Conservation (phyloP, 1,139 yeast species). For the Starmera stellimalicola region DNA sequence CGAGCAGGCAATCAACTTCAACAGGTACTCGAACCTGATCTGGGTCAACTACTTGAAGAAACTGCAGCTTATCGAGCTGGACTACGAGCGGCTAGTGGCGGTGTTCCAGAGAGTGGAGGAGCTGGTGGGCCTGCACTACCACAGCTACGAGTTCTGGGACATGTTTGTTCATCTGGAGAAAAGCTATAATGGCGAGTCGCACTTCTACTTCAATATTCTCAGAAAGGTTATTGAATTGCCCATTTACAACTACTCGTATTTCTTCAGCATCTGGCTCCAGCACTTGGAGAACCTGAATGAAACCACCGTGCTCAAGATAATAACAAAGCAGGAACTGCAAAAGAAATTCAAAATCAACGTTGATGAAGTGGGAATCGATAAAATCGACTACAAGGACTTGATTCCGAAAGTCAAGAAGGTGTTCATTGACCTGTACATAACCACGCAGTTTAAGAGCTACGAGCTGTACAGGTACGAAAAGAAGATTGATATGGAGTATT, state of each 20-base stretch:
- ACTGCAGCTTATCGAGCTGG: conserved; percentile 31
- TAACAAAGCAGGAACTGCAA: conserved; percentile 19
- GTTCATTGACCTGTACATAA: conserved; percentile 42
- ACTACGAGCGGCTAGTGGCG: conserved; percentile 25
- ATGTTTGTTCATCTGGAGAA: conserved; percentile 50
- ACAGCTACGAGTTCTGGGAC: conserved; percentile 69
- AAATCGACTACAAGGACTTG: conserved; percentile 20
- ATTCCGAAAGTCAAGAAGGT: conserved; percentile 33
- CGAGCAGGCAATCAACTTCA: conserved; percentile 39
- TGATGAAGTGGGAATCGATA: conserved; percentile 14
- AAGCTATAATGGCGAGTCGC: conserved; percentile 27
- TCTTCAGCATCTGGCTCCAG: conserved; percentile 36
- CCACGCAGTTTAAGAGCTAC: conserved; percentile 51
- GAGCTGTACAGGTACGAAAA: conserved; percentile 60
- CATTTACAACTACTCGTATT: conserved; percentile 62
- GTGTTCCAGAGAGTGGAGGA: conserved; percentile 55
- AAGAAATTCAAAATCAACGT: conserved; percentile 23
- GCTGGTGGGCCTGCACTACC: conserved; percentile 63
- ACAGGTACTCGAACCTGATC: conserved; percentile 50
- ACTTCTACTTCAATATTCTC: conserved; percentile 38
- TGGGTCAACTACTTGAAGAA: conserved; percentile 67
- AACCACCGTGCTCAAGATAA: conserved; percentile 20
- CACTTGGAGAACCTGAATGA: conserved; percentile 30
- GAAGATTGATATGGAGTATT: conserved; percentile 42
- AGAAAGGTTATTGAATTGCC: conserved; percentile 65